These are phyloP conservation scores for Irpex sp. DNA, from an alignment of 1,284 basidiomycete genomes.

Conservation along the genomic window DNA sequence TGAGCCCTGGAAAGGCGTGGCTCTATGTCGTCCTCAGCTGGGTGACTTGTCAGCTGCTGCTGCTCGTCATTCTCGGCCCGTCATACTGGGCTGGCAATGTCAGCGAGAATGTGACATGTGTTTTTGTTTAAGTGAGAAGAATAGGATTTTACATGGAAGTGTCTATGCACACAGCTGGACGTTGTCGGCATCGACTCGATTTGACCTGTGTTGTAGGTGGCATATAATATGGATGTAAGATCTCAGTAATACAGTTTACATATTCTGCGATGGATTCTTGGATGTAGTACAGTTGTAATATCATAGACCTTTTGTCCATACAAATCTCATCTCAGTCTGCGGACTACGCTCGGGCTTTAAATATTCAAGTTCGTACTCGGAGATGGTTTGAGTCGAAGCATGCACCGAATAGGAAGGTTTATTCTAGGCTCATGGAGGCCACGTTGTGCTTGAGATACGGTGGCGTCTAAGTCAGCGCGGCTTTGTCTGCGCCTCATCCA, in stretches of 20 bases:
- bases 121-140: slow-evolving; percentile 17
- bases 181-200: background rate
- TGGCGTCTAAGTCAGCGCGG: slow-evolving; percentile 6
- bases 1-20: slow-evolving; percentile 54
- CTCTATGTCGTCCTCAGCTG: slow-evolving; percentile 71
- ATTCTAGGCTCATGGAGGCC: slow-evolving; percentile 23
- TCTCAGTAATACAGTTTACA: no score
- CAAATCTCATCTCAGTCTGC: no score
- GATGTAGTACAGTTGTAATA: no score
- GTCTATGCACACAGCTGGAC: background rate
- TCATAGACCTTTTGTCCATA: no score
- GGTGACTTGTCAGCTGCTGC: slow-evolving; percentile 62
- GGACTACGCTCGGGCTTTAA: no score
- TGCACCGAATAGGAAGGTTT: background rate
- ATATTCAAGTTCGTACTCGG: no score
- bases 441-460: slow-evolving; percentile 19
- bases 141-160: background rate
- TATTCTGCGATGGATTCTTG: no score
- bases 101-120: slow-evolving; percentile 35
- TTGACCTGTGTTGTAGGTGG: no score
- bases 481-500: background rate
- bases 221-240: no score
- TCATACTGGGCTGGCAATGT: slow-evolving; percentile 53
- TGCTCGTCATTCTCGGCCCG: slow-evolving; percentile 75
- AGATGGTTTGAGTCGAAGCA: no score